Base-by-base conservation (phyloP, 2,329 filamentous ascomycete species). In the Sclerotiophoma versabilis region DNA sequence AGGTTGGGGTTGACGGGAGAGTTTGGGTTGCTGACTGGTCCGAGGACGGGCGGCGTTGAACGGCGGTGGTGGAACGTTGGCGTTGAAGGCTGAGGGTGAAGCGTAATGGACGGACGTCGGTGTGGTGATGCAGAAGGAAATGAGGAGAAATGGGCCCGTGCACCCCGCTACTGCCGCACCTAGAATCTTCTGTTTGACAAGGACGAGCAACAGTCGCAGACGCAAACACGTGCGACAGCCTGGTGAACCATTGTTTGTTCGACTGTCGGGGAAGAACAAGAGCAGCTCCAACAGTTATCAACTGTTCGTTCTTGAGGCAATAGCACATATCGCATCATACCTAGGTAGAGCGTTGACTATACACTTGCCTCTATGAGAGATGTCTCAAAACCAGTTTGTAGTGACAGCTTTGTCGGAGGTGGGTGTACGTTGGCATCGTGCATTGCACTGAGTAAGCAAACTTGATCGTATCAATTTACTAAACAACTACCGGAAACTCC, bases 401-500 rank as follows among this genome's bases (percentile, higher is more conserved):
- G n/a, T n/a, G n/a, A n/a, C n/a, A n/a, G n/a, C n/a, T n/a, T n/a
- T n/a, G n/a, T n/a, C n/a, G n/a, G n/a, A n/a, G n/a, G n/a, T n/a
- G n/a, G n/a, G n/a, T n/a, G n/a, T n/a, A n/a, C n/a, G n/a, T n/a
- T n/a, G n/a, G n/a, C n/a, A n/a, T n/a, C n/a, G n/a, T n/a, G n/a
- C n/a, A n/a, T n/a, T n/a, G n/a, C n/a, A n/a, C n/a, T n/a, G n/a
- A n/a, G n/a, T n/a, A n/a, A n/a, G n/a, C n/a, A n/a, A 33, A 17
- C 14, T 33, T 12, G 27, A 33, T 17, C n/a, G 9, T 17, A 32
- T 49, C 34, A 37, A 49, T 38, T 23, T 19, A 49, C 45, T 52
- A 42, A 37, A 15, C 38, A 49, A 41, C 45, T 49, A 54, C 42
- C 58, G 57, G 38, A 48, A 63, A 72, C 66, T 61, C 67, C 66